Evolutionary conservation across 495 filamentous ascomycete genomes (phyloP), one percentile per base, ranked within the genome.

Genomic region (Aspergillus ellipticus): DNA sequence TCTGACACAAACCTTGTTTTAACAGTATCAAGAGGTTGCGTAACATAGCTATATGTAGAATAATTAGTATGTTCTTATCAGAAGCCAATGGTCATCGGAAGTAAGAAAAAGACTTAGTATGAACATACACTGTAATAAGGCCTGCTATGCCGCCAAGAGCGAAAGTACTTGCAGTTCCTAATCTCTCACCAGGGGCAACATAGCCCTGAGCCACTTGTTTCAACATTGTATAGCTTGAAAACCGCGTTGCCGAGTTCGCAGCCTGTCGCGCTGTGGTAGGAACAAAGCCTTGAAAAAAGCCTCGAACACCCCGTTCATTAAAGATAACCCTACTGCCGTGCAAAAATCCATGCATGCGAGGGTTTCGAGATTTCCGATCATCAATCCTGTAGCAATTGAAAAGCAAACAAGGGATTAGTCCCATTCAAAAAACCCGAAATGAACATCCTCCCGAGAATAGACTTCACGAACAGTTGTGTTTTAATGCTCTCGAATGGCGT

Each of bases 401-500:
- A 47, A 33, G 50, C 49, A 54, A 22, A 54, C 17, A 41, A 43
- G 15, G 41, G 15, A n/a, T 26, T 16, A 33, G 7, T 21, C 19
- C 46, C 49, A 49, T 43, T 21, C 49, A 19, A 15, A 6, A 10
- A 31, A 10, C n/a, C 7, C 3, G 15, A 48, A 11, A 42, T 29
- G 6, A 9, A 20, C 15, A 20, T n/a, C 47, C 10, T 1, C 8
- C 6, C 1, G 46, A 50, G 3, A n/a, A 16, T 20, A 31, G 33
- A 10, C 8, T 45, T 20, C 19, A 67, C 79, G 41, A 61, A 90
- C 86, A 97, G 68, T 59, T 90, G 91, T 28, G 94, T 98, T 75
- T 98, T 98, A 69, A 98, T 97, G 68, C 89, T 94, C 74, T 98
- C 94, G 62, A 96, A 97, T 0, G 94, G 94, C 3, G 94, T 98